Conservation (phyloP, 257 asterid genomes). For the Buddleja alternifolia region DNA sequence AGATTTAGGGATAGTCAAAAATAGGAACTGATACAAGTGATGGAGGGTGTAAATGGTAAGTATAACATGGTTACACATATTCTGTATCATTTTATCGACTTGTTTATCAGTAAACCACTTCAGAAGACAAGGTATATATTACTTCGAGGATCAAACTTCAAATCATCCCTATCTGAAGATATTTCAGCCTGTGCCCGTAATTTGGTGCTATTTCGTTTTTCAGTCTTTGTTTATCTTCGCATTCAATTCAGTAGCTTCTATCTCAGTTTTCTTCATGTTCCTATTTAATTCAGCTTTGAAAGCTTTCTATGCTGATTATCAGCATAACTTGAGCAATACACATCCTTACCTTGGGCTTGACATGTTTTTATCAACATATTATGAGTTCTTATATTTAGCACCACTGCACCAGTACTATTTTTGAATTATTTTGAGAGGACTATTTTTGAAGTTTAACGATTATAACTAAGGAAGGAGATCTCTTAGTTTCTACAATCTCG, state of each 20-base stretch:
- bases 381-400: too few relatives aligned
- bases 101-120: neutral
- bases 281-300: neutral
- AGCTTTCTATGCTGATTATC: neutral
- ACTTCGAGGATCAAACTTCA: neutral
- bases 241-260: neutral
- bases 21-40: too few relatives aligned
- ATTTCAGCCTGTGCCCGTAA: neutral
- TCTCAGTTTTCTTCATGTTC: neutral
- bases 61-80: neutral
- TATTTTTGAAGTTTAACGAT: too few relatives aligned
- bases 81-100: neutral
- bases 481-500: too few relatives aligned
- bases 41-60: too few relatives aligned
- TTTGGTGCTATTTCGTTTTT: neutral
- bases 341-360: too few relatives aligned
- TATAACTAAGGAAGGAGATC: too few relatives aligned
- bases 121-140: conserved; percentile 4
- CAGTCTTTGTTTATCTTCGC: neutral
- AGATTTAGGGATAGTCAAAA: too few relatives aligned
- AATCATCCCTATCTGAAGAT: conserved; percentile 10
- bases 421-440: too few relatives aligned
- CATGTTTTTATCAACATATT: too few relatives aligned
- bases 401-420: too few relatives aligned
- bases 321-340: too few relatives aligned